Evolutionary conservation across 164 flowering plant genomes (phyloP), one percentile per base, ranked within the genome.

Genomic region (Santalum album): DNA sequence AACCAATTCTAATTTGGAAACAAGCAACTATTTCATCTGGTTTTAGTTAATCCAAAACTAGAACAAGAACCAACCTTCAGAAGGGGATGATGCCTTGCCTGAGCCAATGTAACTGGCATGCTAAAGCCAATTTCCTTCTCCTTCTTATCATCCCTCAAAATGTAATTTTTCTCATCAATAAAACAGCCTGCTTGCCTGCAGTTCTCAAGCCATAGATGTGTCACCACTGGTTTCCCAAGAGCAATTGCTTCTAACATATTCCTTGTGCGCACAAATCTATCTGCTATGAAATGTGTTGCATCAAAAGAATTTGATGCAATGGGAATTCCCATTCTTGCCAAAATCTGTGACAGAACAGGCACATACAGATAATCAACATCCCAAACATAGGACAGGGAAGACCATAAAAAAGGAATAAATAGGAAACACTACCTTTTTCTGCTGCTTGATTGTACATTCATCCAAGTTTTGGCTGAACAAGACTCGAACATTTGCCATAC

Each of bases 171-270:
- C 26, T 48, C 51, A 25, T 23, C 27, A 17, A 46, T 46, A 16
- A 5, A 48, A 17, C 51, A 48, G 7, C 26, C 22, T 23, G 18
- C 12, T 25, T 22, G 51, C 10, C 19, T 11, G 22, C 51, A 48
- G 25, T 6, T 48, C 18, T 48, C 27, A 23, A 48, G 29, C 26
- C 26, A 48, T 2, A 48, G 18, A 48, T 22, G 27, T 23, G 26
- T 22, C 16, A 48, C 51, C 26, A 48, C 51, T 15, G 51, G 51
- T 48, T 48, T 48, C 51, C 25, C 26, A 15, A 22, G n/a, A 48
- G 51, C 27, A 23, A 48, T 21, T 1, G 18, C 21, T 23, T 46
- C 49, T 15, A 46, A 23, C 49, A 46, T 46, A 46, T 46, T 46
- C 22, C 25, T 46, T 23, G 49, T 46, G 7, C 49, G 49, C 10